Evolutionary conservation across 257 asterid genomes (phyloP), one percentile per base, ranked within the genome.

Genomic region (Anisodus tanguticus): DNA sequence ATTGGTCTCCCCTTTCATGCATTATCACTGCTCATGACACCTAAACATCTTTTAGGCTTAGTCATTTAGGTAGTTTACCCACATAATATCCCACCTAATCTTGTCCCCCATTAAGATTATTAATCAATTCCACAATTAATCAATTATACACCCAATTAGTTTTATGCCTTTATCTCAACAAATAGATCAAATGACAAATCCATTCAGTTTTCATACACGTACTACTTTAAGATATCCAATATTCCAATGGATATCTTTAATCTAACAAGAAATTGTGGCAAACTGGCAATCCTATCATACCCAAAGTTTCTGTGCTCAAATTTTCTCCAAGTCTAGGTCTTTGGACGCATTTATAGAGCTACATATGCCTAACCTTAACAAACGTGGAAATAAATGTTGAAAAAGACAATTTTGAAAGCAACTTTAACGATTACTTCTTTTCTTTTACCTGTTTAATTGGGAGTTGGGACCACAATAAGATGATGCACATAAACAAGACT

Each of bases 351-450:
- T 76, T 77, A 53, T 72, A 74, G 19, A 77, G 47, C 81, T 51
- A 53, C 8, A 76, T 49, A 53, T 7, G 81, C 26, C 63, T 76
- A 26, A 76, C 47, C 45, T 51, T 76, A 51, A 53, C 43, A 26
- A 22, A 22, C 9, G 19, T 22, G 37, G 9, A 74, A 22, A 11
- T 71, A 71, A n/a, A 71, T 45, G 37, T 49, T 74, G 19, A 74
- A 51, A 74, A 74, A 3, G 47, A 74, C 35, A 54, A 51, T 11
- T 76, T 51, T 6, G 12, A 76, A 76, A 76, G 63, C 63, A 51
- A 76, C 81, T 13, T 76, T 51, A 76, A 49, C 43, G 13, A 53
- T 49, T 12, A 76, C 81, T 76, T 76, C 64, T 76, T 76, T 76
- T 53, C 63, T 76, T 76, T 53, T 47, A 45, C 81, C 26, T 76